Evolutionary conservation across 1,284 basidiomycete genomes (phyloP).

Genomic region (Phellinidium pouzarii): DNA sequence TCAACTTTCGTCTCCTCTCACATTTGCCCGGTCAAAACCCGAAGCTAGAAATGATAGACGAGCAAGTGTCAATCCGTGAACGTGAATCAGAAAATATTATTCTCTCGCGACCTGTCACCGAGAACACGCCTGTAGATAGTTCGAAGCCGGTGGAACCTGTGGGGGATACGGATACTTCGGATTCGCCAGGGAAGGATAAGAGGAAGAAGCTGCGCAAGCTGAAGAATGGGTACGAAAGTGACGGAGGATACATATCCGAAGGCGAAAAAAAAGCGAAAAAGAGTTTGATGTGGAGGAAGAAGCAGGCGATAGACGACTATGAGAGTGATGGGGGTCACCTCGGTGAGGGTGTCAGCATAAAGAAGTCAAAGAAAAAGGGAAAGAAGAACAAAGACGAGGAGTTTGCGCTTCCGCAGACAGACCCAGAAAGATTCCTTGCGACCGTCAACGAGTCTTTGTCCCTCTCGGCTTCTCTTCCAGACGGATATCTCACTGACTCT

Average conservation of each 20-base stretch:
- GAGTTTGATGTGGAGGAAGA: conserved; percentile 7
- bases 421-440: conserved; percentile 14
- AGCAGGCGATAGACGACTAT: neutral
- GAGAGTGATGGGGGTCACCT: conserved; percentile 12
- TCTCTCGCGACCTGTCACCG: neutral
- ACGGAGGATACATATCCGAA: conserved; percentile 17
- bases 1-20: neutral
- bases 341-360: conserved; percentile 7
- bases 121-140: neutral
- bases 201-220: conserved; percentile 2
- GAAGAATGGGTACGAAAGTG: conserved; percentile 15
- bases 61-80: neutral
- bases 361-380: conserved; percentile 5
- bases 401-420: neutral
- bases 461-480: neutral
- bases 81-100: neutral
- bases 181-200: conserved; percentile 1
- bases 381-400: neutral
- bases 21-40: neutral
- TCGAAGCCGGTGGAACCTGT: neutral
- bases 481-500: conserved; percentile 14
- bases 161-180: neutral
- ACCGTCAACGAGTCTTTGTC: conserved; percentile 13
- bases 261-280: conserved; percentile 5
- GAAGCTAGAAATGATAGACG: conserved; percentile 1